These are phyloP conservation scores for Phytopythium chamaehyphon DNA, from an alignment of 352 stramenopile species.

Conservation along the genomic window DNA sequence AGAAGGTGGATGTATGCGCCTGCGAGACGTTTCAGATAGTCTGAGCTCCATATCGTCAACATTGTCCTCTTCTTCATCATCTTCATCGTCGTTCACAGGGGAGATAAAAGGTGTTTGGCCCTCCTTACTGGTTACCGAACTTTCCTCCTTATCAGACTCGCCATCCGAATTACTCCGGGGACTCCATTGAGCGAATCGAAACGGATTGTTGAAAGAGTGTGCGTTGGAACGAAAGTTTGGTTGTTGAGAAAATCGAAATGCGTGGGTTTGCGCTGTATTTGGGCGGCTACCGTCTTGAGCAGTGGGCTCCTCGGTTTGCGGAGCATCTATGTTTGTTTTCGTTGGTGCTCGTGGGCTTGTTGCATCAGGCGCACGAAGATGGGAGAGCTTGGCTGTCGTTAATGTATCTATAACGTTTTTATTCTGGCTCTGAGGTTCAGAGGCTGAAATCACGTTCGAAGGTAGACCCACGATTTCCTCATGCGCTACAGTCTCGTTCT, in stretches of 20 bases:
- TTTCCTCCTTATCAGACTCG: conserved; percentile 34
- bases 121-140: neutral
- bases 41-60: conserved; percentile 15
- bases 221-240: conserved; percentile 33
- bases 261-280: conserved; percentile 4
- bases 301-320: no score
- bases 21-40: conserved; percentile 1
- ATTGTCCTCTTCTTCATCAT: conserved; percentile 10
- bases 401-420: no score
- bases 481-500: no score
- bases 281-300: neutral
- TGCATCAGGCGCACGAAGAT: no score
- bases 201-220: conserved; percentile 30
- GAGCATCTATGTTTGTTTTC: no score
- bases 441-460: no score
- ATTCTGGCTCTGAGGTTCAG: no score
- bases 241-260: conserved; percentile 45
- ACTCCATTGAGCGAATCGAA: conserved; percentile 34
- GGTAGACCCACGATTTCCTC: no score
- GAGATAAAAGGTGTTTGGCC: conserved; percentile 1
- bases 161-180: conserved; percentile 36
- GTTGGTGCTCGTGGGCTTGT: no score
- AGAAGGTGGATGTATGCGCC: neutral
- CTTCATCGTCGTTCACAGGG: neutral
- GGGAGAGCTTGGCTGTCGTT: no score